phyloP scores from a whole-genome alignment of 345 rosid genomes.

The Eucalyptus guilfoylei region DNA sequence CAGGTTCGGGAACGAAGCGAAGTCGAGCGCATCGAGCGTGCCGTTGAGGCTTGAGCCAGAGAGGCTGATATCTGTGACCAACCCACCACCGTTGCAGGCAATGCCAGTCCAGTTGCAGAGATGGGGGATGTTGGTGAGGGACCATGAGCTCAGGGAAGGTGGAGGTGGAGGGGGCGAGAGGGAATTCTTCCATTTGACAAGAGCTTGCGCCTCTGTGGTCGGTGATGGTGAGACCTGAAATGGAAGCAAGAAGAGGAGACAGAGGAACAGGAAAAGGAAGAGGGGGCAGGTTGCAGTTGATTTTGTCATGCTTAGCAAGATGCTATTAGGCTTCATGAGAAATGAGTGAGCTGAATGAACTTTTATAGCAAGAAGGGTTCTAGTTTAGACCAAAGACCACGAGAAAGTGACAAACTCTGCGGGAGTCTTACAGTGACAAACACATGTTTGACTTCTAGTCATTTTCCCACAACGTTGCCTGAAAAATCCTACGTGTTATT shows the following conservation, averaged over 20 bases:
- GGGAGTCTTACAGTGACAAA: too few relatives aligned
- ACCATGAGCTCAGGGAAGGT: constrained; percentile 40
- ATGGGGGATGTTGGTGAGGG: constrained; percentile 22
- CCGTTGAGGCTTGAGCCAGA: constrained; percentile 17
- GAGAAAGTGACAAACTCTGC: background rate
- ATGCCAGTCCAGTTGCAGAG: constrained; percentile 62
- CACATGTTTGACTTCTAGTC: background rate
- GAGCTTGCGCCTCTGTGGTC: constrained; percentile 49
- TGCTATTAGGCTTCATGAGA: too few relatives aligned
- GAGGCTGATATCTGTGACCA: constrained; percentile 23
- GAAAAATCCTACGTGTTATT: background rate
- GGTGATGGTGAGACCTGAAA: constrained; percentile 16
- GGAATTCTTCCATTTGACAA: constrained; percentile 34
- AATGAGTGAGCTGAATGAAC: background rate
- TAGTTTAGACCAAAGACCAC: background rate
- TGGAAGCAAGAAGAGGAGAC: constrained; percentile 4
- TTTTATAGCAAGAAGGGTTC: background rate
- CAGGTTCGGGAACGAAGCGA: too few relatives aligned
- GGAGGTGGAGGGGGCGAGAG: background rate
- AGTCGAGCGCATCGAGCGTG: background rate
- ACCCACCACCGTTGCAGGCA: constrained; percentile 10
- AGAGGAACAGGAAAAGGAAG: background rate
- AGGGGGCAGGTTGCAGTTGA: background rate
- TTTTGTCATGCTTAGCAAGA: too few relatives aligned
- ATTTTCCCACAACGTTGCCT: background rate